Evolutionary conservation across 345 rosid genomes (phyloP), one percentile per base, ranked within the genome.

Genomic region (thale cress (Arabidopsis thaliana)): DNA sequence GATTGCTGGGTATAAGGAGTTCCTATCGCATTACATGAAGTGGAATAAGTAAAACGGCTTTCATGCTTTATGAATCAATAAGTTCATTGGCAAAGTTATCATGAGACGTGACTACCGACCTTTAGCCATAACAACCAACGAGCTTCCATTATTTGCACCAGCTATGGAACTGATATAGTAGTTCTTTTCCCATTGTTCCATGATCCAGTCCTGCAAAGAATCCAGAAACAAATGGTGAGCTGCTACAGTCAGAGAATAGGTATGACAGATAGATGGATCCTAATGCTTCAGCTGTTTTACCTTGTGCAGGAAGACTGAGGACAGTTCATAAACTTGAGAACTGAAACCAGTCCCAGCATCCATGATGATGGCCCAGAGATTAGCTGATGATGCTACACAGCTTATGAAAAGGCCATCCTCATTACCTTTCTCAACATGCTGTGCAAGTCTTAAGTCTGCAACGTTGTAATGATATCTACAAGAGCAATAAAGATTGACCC

Each of bases 141-240:
- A 94, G 80, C 91, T 91, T 41, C 96, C 98, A 60, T 94, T 94
- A 78, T 65, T 78, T 41, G 98, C 87, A 65, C 98, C 98, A 48
- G 98, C 97, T 60, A 94, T 90, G 20, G 97, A 87, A 78, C 93
- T 94, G 67, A 94, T 94, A 75, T 94, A 94, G 76, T 79, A 94
- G 71, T 88, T 93, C 76, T 85, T 93, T 80, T 93, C 98, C 98
- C 98, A 94, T 52, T 94, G 97, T 63, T 91, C 98, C 98, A 94
- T 91, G 65, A 94, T 94, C 98, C 98, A 94, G 67, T 91, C 96
- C 98, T 93, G 85, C 74, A 13, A 67, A 76, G 42, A 71, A 65
- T 52, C 60, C 80, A 66, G 28, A 28, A 65, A 56, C 65, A 38
- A 71, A 71, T 9, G 51, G 63, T 52, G 46, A 42, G 56, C 16